Percentiles rank a stretch among this genome's conserved stretches.
phyloP scores from a whole-genome alignment of 176 grass and related monocot species.

The Bothriochloa decipiens region DNA sequence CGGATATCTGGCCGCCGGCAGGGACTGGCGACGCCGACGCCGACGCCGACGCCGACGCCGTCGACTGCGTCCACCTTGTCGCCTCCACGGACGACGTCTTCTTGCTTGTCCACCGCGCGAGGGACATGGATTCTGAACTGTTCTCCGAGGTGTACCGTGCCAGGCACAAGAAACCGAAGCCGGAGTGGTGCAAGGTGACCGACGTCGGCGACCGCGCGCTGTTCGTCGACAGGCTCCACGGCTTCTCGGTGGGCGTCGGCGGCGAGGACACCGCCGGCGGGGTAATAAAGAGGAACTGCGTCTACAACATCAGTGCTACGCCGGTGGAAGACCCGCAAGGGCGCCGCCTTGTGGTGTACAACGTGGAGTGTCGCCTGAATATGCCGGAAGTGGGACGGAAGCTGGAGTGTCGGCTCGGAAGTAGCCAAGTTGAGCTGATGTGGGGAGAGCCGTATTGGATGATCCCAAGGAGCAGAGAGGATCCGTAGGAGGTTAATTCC shows the following conservation, averaged over 20 bases:
- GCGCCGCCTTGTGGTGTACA: not conserved
- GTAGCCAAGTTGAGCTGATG: not conserved
- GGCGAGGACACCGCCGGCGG: not conserved
- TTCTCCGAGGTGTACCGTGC: slow-evolving; percentile 23
- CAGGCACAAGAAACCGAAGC: not conserved
- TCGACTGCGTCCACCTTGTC: not conserved
- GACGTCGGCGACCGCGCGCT: slow-evolving; percentile 20
- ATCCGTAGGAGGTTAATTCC: too few relatives aligned
- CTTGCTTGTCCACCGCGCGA: not conserved
- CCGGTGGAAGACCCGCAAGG: not conserved
- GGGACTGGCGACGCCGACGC: too few relatives aligned
- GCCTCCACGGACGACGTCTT: slow-evolving; percentile 4
- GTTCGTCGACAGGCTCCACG: slow-evolving; percentile 27
- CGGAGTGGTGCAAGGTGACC: not conserved
- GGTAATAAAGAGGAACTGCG: slow-evolving; percentile 2
- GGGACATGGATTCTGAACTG: not conserved
- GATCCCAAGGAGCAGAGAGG: not conserved
- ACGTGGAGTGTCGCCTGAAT: not conserved
- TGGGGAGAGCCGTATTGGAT: slow-evolving; percentile 21
- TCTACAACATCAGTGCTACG: not conserved
- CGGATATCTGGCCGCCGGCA: not conserved
- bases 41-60: not conserved
- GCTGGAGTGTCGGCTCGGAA: not conserved
- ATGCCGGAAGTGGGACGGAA: not conserved
- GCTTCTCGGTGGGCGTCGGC: not conserved